These are phyloP conservation scores for Aspergillus melleus DNA, from an alignment of 2,329 filamentous ascomycete species.

Conservation along the genomic window DNA sequence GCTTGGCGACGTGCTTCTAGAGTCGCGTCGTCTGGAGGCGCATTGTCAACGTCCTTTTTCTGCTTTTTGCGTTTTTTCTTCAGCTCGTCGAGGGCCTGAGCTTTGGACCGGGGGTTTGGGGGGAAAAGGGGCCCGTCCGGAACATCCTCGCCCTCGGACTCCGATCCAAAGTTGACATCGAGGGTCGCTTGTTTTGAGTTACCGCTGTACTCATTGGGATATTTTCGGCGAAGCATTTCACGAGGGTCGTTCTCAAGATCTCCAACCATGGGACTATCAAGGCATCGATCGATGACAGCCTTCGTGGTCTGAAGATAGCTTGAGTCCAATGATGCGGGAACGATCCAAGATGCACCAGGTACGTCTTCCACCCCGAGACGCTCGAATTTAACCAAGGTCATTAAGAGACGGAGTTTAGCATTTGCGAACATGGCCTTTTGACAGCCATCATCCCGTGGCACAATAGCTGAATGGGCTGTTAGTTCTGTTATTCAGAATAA, in stretches of 20 bases:
- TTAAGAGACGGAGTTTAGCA: constrained; percentile 78
- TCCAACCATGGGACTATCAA: constrained; percentile 75
- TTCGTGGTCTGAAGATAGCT: constrained; percentile 66
- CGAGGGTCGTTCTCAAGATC: constrained; percentile 74
- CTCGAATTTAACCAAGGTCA: constrained; percentile 72
- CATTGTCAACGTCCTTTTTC: constrained; percentile 45
- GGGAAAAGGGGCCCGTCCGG: constrained; percentile 65
- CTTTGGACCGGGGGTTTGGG: constrained; percentile 48
- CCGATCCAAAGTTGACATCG: constrained; percentile 67
- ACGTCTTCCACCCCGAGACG: constrained; percentile 68
- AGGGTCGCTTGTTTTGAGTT: constrained; percentile 35
- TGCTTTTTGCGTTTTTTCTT: constrained; percentile 61
- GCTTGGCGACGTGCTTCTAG: constrained; percentile 60
- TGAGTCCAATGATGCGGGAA: constrained; percentile 67
- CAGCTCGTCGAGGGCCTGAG: constrained; percentile 56
- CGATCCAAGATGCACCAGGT: constrained; percentile 73
- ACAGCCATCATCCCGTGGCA: constrained; percentile 64
- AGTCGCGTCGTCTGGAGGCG: constrained; percentile 64
- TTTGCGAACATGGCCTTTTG: constrained; percentile 84
- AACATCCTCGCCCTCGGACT: constrained; percentile 62
- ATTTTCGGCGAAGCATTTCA: constrained; percentile 74
- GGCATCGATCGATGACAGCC: constrained; percentile 73
- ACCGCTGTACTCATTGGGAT: constrained; percentile 40
- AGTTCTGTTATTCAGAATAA: background rate
- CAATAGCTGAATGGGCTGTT: constrained; percentile 50